Evolutionary conservation across 1,139 yeast species (phyloP).

Genomic region (Taiozyma sp.): DNA sequence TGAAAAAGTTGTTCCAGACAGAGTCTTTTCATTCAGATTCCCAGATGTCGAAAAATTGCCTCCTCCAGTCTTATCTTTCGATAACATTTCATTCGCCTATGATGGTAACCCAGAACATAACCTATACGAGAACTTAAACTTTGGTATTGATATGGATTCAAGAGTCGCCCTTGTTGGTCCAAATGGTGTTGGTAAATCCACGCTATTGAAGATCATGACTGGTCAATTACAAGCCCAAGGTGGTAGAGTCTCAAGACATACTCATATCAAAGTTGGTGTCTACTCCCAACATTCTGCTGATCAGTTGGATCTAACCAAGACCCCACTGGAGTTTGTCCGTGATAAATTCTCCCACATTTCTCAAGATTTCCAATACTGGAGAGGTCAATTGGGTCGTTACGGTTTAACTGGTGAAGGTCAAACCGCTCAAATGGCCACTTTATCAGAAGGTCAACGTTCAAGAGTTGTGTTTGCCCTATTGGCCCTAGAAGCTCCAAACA

Average conservation of each 20-base stretch:
- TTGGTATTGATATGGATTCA: conserved; percentile 99
- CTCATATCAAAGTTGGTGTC: conserved; percentile 97
- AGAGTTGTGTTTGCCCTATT: conserved; percentile 96
- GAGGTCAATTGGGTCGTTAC: conserved; percentile 95
- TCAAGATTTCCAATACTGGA: conserved; percentile 99
- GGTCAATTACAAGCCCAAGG: conserved; percentile 84
- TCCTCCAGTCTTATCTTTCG: conserved; percentile 97
- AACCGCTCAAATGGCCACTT: conserved; percentile 96
- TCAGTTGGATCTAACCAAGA: conserved; percentile 91
- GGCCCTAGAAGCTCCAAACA: conserved; percentile 94
- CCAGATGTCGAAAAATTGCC: conserved; percentile 96
- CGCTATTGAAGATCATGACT: conserved; percentile 92
- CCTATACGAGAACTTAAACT: conserved; percentile 83
- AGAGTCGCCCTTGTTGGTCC: conserved; percentile 98
- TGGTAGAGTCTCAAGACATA: conserved; percentile 96
- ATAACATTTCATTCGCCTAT: conserved; percentile 89
- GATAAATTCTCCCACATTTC: conserved; percentile 85
- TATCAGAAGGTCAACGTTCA: conserved; percentile 98
- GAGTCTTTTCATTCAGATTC: conserved; percentile 89
- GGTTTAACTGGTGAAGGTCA: conserved; percentile 99
- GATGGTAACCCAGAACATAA: conserved; percentile 84
- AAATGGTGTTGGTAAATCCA: conserved; percentile 98
- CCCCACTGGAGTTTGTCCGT: conserved; percentile 95
- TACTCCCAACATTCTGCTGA: conserved; percentile 99
- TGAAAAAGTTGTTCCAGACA: conserved; percentile 88